Conservation (phyloP, 2,329 filamentous ascomycete genomes). For the Cadophora sp. region DNA sequence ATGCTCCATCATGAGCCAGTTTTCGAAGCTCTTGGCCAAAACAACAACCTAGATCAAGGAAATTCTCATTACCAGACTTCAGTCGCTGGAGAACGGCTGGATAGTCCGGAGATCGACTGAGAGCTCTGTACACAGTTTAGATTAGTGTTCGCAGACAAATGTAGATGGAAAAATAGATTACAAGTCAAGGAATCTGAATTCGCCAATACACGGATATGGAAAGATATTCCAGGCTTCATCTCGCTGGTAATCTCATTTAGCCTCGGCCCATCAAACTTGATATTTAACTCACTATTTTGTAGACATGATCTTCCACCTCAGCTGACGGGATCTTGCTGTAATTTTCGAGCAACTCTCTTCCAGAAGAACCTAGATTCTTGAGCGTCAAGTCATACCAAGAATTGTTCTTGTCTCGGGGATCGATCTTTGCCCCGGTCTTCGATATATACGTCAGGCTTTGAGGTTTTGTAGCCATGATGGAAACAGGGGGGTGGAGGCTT, state of each 20-base stretch:
- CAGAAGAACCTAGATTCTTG: conserved; percentile 14
- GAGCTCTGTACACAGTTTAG: too few relatives aligned
- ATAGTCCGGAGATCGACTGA: conserved; percentile 20
- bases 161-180: too few relatives aligned
- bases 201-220: conserved; percentile 39
- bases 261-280: neutral
- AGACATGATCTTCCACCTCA: conserved; percentile 30
- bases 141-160: too few relatives aligned
- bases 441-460: conserved; percentile 2
- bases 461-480: neutral
- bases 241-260: conserved; percentile 24
- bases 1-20: conserved; percentile 47
- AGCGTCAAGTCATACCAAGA: conserved; percentile 28
- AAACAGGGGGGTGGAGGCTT: too few relatives aligned
- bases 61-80: conserved; percentile 14
- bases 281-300: conserved; percentile 24
- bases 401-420: conserved; percentile 17
- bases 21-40: conserved; percentile 50
- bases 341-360: conserved; percentile 27
- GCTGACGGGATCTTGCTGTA: conserved; percentile 31
- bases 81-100: conserved; percentile 29
- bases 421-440: conserved; percentile 1
- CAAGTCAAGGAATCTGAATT: conserved; percentile 36
- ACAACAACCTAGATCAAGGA: conserved; percentile 51
- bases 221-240: conserved; percentile 33